These are phyloP conservation scores for Alnus rubra DNA, from an alignment of 306 rosid species.

Conservation along the genomic window DNA sequence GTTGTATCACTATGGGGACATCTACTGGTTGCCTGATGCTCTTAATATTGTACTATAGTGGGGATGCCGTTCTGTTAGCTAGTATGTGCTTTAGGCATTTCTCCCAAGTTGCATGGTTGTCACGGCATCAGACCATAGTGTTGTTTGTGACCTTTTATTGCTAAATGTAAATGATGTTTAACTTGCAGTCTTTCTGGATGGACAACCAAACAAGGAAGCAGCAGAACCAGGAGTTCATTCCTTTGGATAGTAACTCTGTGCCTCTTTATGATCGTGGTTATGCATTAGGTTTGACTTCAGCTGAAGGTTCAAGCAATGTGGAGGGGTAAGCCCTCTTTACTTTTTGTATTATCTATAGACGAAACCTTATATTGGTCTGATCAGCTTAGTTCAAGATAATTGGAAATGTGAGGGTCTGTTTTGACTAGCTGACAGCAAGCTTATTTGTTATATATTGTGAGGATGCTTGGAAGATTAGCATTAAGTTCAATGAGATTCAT, in stretches of 20 bases:
- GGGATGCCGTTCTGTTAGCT: slow-evolving; percentile 18
- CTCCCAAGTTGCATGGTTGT: slow-evolving; percentile 12
- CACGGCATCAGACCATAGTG: not conserved
- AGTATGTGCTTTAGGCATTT: slow-evolving; percentile 4
- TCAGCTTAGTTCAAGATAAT: not conserved
- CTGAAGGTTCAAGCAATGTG: slow-evolving; percentile 55
- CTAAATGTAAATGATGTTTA: slow-evolving; percentile 23
- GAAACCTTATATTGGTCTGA: slow-evolving; percentile 3
- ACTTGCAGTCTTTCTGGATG: slow-evolving; percentile 91
- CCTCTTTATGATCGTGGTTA: slow-evolving; percentile 95
- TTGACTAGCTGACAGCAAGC: not conserved
- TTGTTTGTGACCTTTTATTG: slow-evolving; percentile 21
- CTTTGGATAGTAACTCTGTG: slow-evolving; percentile 68
- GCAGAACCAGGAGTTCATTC: slow-evolving; percentile 40
- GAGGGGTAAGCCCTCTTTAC: slow-evolving; percentile 59
- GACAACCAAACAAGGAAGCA: slow-evolving; percentile 65
- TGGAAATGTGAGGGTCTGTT: not conserved
- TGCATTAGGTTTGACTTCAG: slow-evolving; percentile 82
- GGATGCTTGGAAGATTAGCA: slow-evolving; percentile 4
- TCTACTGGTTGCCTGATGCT: slow-evolving; percentile 1
- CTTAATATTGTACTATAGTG: slow-evolving; percentile 10
- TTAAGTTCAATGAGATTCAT: not conserved
- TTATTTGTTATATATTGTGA: slow-evolving; percentile 1
- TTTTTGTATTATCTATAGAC: slow-evolving; percentile 21
- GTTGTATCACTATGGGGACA: slow-evolving; percentile 4